Base-by-base conservation (phyloP, 495 filamentous ascomycete genomes). In the Xylaria longipes region DNA sequence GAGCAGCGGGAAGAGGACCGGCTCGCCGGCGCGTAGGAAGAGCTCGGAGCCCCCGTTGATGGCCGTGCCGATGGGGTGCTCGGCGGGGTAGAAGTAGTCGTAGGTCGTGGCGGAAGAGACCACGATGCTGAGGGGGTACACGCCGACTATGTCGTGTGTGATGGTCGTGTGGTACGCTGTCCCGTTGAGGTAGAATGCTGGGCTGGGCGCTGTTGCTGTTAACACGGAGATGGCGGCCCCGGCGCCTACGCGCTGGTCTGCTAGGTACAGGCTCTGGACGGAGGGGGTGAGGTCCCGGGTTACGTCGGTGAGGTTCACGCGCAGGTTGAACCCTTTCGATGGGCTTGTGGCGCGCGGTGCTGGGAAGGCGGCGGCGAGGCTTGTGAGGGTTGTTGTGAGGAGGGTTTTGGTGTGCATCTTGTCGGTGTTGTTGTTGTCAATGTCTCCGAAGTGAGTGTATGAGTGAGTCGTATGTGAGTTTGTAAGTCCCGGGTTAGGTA, bases 91-190 rank as follows among this genome's bases (percentile, higher is more conserved):
- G 41, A 64, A 48, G 61, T 20, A 7, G 41, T 64, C 61, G 41
- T n/a, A 64, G 14, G 20, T 14, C 0, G 39, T 6, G 1, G 61
- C 25, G 20, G 5, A 12, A 0, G 61, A 27, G 61, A 64, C 9
- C 41, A n/a, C 11, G 22, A 64, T 29, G 61, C 61, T 64, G 22
- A 64, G 61, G 0, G 61, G 61, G 27, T 64, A 64, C 14, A 64
- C 61, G 61, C 25, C 25, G 0, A 41, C 25, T 8, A 64, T 64
- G 39, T 64, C 61, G 39, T 64, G 61, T 5, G 27, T 31, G 14
- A 64, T 20, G 25, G 61, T 64, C 14, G 61, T 64, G 61, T 64
- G 61, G 61, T 64, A 64, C 0, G 61, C 61, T 5, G 61, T 64
- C 4, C 61, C 61, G 61, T 64, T 64, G 0, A 64, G 61, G 61